Conservation (phyloP, 495 filamentous ascomycete species). For the Tuber brumale region DNA sequence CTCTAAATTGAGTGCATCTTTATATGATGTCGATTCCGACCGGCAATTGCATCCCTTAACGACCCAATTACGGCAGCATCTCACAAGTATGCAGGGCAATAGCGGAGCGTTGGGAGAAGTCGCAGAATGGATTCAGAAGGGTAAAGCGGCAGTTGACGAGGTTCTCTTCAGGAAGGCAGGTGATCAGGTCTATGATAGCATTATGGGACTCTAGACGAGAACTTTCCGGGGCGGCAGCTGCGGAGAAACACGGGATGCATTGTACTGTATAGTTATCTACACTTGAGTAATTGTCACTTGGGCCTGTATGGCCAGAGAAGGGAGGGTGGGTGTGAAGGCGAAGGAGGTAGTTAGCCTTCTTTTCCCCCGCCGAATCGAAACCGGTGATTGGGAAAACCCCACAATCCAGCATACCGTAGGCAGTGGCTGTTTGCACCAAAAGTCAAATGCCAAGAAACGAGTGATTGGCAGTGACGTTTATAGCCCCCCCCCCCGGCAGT, state of each 20-base stretch:
- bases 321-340: background rate
- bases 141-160: conserved; percentile 38
- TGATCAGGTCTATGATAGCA: conserved; percentile 29
- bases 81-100: conserved; percentile 40
- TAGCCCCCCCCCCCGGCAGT: background rate
- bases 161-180: conserved; percentile 33
- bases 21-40: conserved; percentile 35
- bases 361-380: background rate
- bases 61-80: conserved; percentile 30
- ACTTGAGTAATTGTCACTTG: conserved; percentile 4
- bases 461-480: background rate
- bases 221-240: conserved; percentile 31
- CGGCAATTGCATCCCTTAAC: conserved; percentile 30
- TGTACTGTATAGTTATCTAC: background rate
- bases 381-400: background rate
- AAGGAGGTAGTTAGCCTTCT: background rate
- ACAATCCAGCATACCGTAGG: background rate
- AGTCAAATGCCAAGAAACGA: background rate
- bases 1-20: conserved; percentile 18
- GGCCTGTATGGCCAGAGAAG: background rate
- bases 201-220: conserved; percentile 39
- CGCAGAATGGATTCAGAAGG: conserved; percentile 32
- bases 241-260: conserved; percentile 13
- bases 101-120: conserved; percentile 31
- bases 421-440: background rate